Evolutionary conservation across 345 rosid genomes (phyloP).

Genomic region (Euphorbia pulcherrima): DNA sequence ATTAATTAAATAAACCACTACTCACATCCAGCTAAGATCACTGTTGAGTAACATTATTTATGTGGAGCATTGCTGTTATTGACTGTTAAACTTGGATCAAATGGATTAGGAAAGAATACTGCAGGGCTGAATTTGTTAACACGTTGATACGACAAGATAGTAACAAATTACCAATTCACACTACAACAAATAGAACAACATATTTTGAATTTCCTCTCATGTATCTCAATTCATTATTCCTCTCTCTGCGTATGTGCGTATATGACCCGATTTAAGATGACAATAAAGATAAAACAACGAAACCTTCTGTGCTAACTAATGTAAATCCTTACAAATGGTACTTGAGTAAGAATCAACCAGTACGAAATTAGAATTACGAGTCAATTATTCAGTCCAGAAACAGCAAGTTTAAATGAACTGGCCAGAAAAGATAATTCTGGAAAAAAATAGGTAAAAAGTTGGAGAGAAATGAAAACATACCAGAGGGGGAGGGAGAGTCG

Average conservation of each 20-base stretch:
- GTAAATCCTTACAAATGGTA: background rate
- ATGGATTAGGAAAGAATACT: no score
- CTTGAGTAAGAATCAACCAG: background rate
- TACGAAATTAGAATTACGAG: background rate
- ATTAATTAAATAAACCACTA: no score
- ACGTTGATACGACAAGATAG: no score
- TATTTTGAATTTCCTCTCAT: background rate
- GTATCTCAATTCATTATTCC: background rate
- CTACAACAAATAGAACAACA: no score
- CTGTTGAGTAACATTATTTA: no score
- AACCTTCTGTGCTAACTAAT: constrained; percentile 9
- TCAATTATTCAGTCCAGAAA: background rate
- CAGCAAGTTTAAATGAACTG: background rate
- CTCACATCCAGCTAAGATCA: no score
- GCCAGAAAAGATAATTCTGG: background rate
- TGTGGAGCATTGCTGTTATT: no score
- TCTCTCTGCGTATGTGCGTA: background rate
- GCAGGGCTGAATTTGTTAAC: no score
- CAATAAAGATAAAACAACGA: constrained; percentile 8
- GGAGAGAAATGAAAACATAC: constrained; percentile 19
- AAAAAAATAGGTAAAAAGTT: background rate
- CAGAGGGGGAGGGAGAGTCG: constrained; percentile 22
- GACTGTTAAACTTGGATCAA: no score
- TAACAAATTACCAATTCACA: no score
- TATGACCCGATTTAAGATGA: background rate